Base-by-base conservation (phyloP, 805 yeast species). In the Phaffomyces antillensis region DNA sequence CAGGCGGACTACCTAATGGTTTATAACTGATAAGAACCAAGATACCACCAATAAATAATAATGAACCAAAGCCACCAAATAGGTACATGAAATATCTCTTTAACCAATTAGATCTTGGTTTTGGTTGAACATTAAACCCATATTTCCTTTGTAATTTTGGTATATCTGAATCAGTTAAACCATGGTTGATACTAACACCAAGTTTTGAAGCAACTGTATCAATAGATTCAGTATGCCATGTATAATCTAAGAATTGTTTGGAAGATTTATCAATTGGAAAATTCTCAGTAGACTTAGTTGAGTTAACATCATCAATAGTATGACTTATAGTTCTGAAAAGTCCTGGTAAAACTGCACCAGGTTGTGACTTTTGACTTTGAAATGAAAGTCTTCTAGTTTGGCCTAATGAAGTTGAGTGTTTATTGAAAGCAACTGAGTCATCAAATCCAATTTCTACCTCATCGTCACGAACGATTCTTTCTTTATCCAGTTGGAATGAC, bases 31-130 rank as follows among this genome's bases (percentile, higher is more conserved):
- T 52, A 39, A 67, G 59, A 51, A 70, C 69, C 23, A 74, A 60
- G 10, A 72, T 53, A 42, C 72, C 76, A 47, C 70, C 73, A 37
- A 60, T 52, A 42, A 71, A 53, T 33, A 73, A 59, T 37, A 73
- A 58, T 1, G 63, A 48, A 28, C 79, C 76, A 56, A 73, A 73
- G 7, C 78, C 77, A 45, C 76, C 76, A 59, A 73, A 73, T 44
- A 70, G 59, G 53, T 73, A 70, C 42, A 58, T 46, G 38, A 69
- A 60, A 3, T 67, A 44, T 52, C 64, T 69, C 48, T 54, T 62
- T 24, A 61, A 44, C 40, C 61, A 52, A 32, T 63, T 60, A 8
- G 60, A 56, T 17, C 65, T 61, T 11, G 73, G 74, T 40, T 62
- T 65, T n/a, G 66, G 52, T 49, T 65, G 72, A 36, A 61, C 51